Evolutionary conservation across 1,139 yeast genomes (phyloP).

Genomic region (Kodamaea derodonti): DNA sequence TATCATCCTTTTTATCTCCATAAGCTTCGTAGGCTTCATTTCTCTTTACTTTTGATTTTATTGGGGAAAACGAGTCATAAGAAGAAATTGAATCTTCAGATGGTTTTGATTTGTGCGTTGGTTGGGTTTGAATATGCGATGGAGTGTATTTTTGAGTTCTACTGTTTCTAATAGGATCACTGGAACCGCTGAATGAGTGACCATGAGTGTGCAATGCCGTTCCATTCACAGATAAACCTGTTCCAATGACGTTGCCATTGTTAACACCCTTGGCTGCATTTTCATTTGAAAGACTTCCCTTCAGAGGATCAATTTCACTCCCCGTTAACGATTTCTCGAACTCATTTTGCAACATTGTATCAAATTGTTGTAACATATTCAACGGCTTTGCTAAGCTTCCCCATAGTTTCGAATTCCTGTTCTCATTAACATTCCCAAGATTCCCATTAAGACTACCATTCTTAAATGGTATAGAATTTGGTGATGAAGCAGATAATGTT

Average conservation of each 20-base stretch:
- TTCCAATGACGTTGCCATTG: not conserved
- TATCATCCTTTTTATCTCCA: constrained; percentile 24
- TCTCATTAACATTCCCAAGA: constrained; percentile 5
- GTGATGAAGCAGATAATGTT: constrained; percentile 17
- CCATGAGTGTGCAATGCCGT: not conserved
- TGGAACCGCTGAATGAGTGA: not conserved
- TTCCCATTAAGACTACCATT: not conserved
- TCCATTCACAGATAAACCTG: not conserved
- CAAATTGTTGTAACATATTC: constrained; percentile 63
- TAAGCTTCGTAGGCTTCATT: constrained; percentile 5
- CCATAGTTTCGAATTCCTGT: constrained; percentile 30
- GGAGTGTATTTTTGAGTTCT: constrained; percentile 1
- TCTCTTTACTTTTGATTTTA: constrained; percentile 21
- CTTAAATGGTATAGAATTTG: constrained; percentile 1
- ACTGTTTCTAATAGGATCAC: not conserved
- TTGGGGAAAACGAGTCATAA: constrained; percentile 24
- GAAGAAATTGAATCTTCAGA: constrained; percentile 30
- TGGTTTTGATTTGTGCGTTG: constrained; percentile 15
- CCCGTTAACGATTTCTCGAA: constrained; percentile 48
- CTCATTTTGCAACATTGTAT: constrained; percentile 62
- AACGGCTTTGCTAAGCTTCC: constrained; percentile 52
- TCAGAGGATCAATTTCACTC: constrained; percentile 7
- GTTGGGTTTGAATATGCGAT: constrained; percentile 2
- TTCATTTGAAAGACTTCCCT: too few relatives aligned
- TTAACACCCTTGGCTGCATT: not conserved